phyloP scores from a whole-genome alignment of 495 filamentous ascomycete species.

The Lophiostoma macrostomum region DNA sequence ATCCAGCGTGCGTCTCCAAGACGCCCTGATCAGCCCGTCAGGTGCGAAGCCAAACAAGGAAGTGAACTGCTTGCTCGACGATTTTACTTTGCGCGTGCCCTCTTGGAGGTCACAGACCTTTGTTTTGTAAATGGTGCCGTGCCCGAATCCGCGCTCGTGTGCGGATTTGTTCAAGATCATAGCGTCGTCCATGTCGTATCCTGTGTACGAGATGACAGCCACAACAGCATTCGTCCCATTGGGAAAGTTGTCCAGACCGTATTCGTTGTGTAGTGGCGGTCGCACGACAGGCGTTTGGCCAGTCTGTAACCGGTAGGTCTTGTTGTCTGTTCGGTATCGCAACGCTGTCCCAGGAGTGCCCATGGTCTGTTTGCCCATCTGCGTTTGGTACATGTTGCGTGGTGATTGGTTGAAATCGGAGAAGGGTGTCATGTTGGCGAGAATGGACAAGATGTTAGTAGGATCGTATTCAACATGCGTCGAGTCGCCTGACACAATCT shows the following conservation, averaged over 20 bases:
- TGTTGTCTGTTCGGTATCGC: constrained; percentile 91
- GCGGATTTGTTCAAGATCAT: constrained; percentile 99
- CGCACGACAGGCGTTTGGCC: constrained; percentile 94
- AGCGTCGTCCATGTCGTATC: constrained; percentile 99
- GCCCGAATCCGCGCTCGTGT: constrained; percentile 93
- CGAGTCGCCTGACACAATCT: constrained; percentile 79
- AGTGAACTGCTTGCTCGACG: constrained; percentile 55
- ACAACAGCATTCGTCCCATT: constrained; percentile 97
- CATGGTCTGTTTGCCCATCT: constrained; percentile 99
- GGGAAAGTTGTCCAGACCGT: constrained; percentile 96
- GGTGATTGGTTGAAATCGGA: constrained; percentile 99
- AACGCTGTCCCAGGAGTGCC: constrained; percentile 89
- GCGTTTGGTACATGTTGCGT: constrained; percentile 97
- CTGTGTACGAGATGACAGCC: constrained; percentile 97
- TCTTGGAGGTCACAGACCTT: constrained; percentile 83
- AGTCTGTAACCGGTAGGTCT: constrained; percentile 89
- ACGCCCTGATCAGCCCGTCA: constrained; percentile 59
- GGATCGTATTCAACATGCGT: constrained; percentile 94
- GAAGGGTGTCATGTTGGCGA: constrained; percentile 98
- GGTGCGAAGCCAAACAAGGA: constrained; percentile 87
- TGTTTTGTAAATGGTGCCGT: constrained; percentile 96
- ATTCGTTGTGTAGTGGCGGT: constrained; percentile 87
- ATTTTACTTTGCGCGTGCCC: constrained; percentile 56
- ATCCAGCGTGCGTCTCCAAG: constrained; percentile 68
- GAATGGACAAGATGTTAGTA: constrained; percentile 94